Evolutionary conservation across 129 eudicot species (phyloP).

Genomic region (Scalesia atractyloides): DNA sequence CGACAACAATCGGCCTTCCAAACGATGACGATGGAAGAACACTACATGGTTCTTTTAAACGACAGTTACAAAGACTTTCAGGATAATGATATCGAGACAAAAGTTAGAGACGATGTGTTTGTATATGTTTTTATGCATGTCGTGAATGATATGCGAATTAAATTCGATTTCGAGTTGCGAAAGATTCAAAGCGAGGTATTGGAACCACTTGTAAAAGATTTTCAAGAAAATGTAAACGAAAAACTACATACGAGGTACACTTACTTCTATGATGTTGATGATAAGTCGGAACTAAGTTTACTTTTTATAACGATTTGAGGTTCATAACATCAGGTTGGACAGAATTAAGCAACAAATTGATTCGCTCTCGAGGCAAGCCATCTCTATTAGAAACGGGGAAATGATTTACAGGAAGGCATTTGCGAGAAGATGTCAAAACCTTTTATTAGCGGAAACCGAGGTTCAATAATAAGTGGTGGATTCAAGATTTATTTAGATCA

Average conservation of each 20-base stretch:
- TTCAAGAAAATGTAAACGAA: not conserved
- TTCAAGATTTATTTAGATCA: not conserved
- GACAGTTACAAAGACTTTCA: conserved; percentile 34
- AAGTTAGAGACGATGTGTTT: conserved; percentile 23
- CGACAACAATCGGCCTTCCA: conserved; percentile 23
- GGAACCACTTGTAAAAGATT: not conserved
- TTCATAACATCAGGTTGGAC: conserved; percentile 1
- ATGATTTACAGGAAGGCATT: conserved; percentile 64
- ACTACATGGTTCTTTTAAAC: conserved; percentile 36
- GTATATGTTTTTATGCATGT: conserved; percentile 15
- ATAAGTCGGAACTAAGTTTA: not conserved
- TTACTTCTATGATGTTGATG: not conserved
- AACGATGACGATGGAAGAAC: conserved; percentile 46
- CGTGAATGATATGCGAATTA: conserved; percentile 25
- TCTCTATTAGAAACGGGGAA: conserved; percentile 18
- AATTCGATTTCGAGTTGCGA: conserved; percentile 15
- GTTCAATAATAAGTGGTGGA: conserved; percentile 21
- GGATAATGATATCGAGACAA: conserved; percentile 22
- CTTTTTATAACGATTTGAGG: not conserved
- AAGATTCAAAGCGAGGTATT: conserved; percentile 14
- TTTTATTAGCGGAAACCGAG: conserved; percentile 73
- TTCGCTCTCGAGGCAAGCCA: not conserved
- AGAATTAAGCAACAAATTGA: not conserved
- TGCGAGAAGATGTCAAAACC: conserved; percentile 56
- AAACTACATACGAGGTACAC: not conserved